These are phyloP conservation scores for Ailanthus altissimus DNA, from an alignment of 345 rosid genomes.

Conservation along the genomic window DNA sequence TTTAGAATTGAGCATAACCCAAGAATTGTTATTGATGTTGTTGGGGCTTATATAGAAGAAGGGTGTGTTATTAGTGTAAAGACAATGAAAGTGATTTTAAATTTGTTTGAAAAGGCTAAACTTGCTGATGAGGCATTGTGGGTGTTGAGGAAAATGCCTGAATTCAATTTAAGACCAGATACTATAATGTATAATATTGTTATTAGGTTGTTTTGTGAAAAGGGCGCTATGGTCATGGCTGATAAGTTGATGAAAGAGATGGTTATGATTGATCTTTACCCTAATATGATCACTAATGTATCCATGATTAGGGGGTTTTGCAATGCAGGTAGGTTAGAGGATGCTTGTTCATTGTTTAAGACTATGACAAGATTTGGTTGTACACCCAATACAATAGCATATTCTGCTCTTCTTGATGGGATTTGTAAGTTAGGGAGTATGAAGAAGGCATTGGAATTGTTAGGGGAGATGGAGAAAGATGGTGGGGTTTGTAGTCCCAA, in stretches of 20 bases:
- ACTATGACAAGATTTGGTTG: slow-evolving; percentile 58
- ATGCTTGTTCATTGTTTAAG: slow-evolving; percentile 60
- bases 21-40: slow-evolving; percentile 40
- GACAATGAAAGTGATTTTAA: slow-evolving; percentile 58
- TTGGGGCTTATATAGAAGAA: slow-evolving; percentile 54
- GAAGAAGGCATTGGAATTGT: slow-evolving; percentile 60
- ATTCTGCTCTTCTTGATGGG: slow-evolving; percentile 71
- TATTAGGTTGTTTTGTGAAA: slow-evolving; percentile 65
- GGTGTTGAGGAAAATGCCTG: slow-evolving; percentile 67
- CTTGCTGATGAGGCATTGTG: slow-evolving; percentile 69
- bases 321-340: slow-evolving; percentile 55
- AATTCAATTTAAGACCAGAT: slow-evolving; percentile 54
- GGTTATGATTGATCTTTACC: slow-evolving; percentile 59
- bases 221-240: slow-evolving; percentile 60
- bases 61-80: slow-evolving; percentile 55
- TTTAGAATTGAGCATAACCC: slow-evolving; percentile 59
- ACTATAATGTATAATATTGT: slow-evolving; percentile 55
- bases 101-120: slow-evolving; percentile 62
- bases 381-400: slow-evolving; percentile 58
- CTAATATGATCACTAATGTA: slow-evolving; percentile 63
- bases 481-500: slow-evolving; percentile 59
- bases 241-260: slow-evolving; percentile 66
- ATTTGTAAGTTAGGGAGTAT: slow-evolving; percentile 51
- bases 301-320: slow-evolving; percentile 72
- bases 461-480: slow-evolving; percentile 70